These are phyloP conservation scores for Trichophyton schoenleinii DNA, from an alignment of 2,329 filamentous ascomycete genomes.

Conservation along the genomic window DNA sequence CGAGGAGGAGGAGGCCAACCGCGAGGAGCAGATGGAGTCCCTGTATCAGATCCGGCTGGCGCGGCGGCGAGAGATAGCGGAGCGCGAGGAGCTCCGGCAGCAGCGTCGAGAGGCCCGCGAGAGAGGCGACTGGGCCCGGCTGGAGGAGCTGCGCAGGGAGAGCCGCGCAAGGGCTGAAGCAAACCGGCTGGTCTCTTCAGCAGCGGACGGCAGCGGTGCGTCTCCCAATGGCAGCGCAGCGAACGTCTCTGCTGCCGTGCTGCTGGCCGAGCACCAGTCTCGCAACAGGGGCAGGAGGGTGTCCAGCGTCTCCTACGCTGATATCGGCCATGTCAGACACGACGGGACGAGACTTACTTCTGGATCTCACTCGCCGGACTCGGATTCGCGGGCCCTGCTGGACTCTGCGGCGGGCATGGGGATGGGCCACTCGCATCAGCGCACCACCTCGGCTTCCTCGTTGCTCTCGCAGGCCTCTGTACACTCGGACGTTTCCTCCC, in stretches of 20 bases:
- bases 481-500: constrained; percentile 22
- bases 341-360: constrained; percentile 38
- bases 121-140: constrained; percentile 54
- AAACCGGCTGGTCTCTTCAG: constrained; percentile 9
- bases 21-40: constrained; percentile 85
- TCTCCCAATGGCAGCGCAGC: constrained; percentile 28
- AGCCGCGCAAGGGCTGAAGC: constrained; percentile 41
- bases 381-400: constrained; percentile 36
- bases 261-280: constrained; percentile 34
- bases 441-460: constrained; percentile 25
- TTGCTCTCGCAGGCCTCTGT: constrained; percentile 22
- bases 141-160: constrained; percentile 51
- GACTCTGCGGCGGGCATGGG: constrained; percentile 25
- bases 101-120: constrained; percentile 59
- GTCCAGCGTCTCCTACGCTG: constrained; percentile 37
- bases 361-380: constrained; percentile 34
- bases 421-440: constrained; percentile 15
- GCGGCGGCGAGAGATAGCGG: constrained; percentile 60
- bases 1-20: constrained; percentile 63
- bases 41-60: constrained; percentile 79
- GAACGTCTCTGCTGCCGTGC: constrained; percentile 23
- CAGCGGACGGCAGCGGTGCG: constrained; percentile 7
- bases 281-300: constrained; percentile 34
- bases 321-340: constrained; percentile 37
- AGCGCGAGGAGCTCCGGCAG: constrained; percentile 63